These are phyloP conservation scores for Phytophthora vignae DNA, from an alignment of 352 stramenopile species.

Conservation along the genomic window DNA sequence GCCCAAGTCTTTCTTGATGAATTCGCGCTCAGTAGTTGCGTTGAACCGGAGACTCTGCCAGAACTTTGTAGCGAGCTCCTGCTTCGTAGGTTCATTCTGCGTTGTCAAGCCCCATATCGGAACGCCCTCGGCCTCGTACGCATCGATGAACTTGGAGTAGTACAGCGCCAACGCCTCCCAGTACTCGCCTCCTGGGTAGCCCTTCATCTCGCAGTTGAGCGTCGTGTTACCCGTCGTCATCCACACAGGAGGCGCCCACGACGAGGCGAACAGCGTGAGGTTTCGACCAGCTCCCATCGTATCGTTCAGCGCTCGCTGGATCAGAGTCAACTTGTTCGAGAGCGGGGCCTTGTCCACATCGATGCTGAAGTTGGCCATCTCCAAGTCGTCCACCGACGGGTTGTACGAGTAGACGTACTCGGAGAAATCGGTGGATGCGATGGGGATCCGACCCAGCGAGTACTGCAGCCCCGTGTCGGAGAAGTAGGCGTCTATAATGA, in stretches of 20 bases:
- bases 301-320: slow-evolving; percentile 42
- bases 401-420: slow-evolving; percentile 53
- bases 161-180: slow-evolving; percentile 70
- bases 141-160: slow-evolving; percentile 77
- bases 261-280: slow-evolving; percentile 65
- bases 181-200: slow-evolving; percentile 46
- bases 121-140: slow-evolving; percentile 60
- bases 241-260: slow-evolving; percentile 77
- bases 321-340: slow-evolving; percentile 46
- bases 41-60: slow-evolving; percentile 65
- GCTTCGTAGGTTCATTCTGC: slow-evolving; percentile 76
- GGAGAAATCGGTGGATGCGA: slow-evolving; percentile 82
- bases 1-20: slow-evolving; percentile 81
- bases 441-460: slow-evolving; percentile 68
- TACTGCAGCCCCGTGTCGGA: slow-evolving; percentile 64
- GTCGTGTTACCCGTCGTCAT: slow-evolving; percentile 70
- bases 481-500: slow-evolving; percentile 72
- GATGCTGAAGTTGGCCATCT: slow-evolving; percentile 66
- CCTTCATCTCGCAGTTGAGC: slow-evolving; percentile 48
- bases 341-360: slow-evolving; percentile 57
- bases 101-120: slow-evolving; percentile 69
- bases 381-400: slow-evolving; percentile 36
- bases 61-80: slow-evolving; percentile 29
- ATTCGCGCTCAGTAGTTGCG: slow-evolving; percentile 58
- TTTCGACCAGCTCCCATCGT: slow-evolving; percentile 26